Evolutionary conservation across 129 eudicot species (phyloP).

Genomic region (Gnaphalium uliginosum): DNA sequence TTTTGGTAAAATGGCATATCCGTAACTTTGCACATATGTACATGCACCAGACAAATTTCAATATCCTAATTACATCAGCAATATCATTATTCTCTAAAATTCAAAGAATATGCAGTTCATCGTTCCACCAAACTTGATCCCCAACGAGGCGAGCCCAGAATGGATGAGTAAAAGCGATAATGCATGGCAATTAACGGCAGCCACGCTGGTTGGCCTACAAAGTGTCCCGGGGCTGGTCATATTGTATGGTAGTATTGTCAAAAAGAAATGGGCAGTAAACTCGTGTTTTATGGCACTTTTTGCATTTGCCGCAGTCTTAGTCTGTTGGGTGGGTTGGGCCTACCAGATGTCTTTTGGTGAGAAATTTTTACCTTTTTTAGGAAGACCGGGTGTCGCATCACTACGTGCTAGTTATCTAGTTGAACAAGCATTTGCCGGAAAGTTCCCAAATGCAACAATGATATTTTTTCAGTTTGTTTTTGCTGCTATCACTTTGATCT

Average conservation of each 20-base stretch:
- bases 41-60: not conserved
- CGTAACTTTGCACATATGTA: not conserved
- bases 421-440: conserved; percentile 47
- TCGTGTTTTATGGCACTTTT: conserved; percentile 84
- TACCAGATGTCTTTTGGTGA: conserved; percentile 68
- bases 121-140: conserved; percentile 37
- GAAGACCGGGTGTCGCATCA: conserved; percentile 41
- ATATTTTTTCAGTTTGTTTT: conserved; percentile 80
- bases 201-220: conserved; percentile 70
- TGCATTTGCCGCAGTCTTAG: conserved; percentile 71
- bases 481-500: conserved; percentile 76
- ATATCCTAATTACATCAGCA: not conserved
- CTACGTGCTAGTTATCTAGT: conserved; percentile 45
- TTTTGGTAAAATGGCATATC: conserved; percentile 1
- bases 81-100: conserved; percentile 14
- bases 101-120: conserved; percentile 30
- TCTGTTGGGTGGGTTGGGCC: conserved; percentile 81
- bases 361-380: conserved; percentile 42
- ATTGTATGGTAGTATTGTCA: conserved; percentile 77
- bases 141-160: conserved; percentile 42
- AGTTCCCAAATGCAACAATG: conserved; percentile 74
- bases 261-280: conserved; percentile 85
- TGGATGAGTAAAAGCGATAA: conserved; percentile 86
- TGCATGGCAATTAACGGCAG: conserved; percentile 75
- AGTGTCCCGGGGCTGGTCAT: conserved; percentile 78